These are phyloP conservation scores for Aurinia saxatilis DNA, from an alignment of 345 rosid species.

Conservation along the genomic window DNA sequence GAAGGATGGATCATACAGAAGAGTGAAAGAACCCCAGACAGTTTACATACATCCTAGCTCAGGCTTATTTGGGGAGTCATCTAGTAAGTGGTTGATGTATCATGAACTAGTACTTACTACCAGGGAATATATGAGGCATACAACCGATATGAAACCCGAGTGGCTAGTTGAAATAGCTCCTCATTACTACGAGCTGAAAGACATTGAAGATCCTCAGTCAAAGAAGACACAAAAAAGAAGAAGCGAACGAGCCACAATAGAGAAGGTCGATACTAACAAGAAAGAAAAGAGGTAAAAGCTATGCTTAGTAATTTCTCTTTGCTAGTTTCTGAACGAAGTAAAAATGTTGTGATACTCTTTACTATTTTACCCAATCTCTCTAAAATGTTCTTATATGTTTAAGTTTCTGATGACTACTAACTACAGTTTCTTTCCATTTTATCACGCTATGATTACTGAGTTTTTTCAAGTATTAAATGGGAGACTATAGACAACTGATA, in stretches of 20 bases:
- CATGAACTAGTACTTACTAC: conserved; percentile 86
- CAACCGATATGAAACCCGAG: conserved; percentile 83
- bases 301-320: conserved; percentile 3
- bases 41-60: conserved; percentile 91
- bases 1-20: conserved; percentile 71
- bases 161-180: conserved; percentile 97
- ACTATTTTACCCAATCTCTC: neutral
- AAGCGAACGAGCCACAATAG: neutral
- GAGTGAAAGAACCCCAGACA: conserved; percentile 84
- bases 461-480: conserved; percentile 10
- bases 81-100: conserved; percentile 70
- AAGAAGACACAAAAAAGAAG: conserved; percentile 10
- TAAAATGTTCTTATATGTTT: neutral
- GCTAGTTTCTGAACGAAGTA: neutral
- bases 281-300: conserved; percentile 27
- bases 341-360: neutral
- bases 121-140: conserved; percentile 91
- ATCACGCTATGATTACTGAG: conserved; percentile 16
- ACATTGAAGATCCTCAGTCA: conserved; percentile 54
- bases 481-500: conserved; percentile 14
- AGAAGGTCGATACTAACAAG: conserved; percentile 4
- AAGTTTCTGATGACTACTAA: conserved; percentile 8
- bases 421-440: conserved; percentile 15
- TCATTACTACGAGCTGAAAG: conserved; percentile 82
- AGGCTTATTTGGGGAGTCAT: conserved; percentile 49